Percentiles rank a stretch among this genome's conserved stretches.
These are phyloP conservation scores for Eucalyptus caleyi DNA, from an alignment of 345 rosid genomes.

Conservation along the genomic window DNA sequence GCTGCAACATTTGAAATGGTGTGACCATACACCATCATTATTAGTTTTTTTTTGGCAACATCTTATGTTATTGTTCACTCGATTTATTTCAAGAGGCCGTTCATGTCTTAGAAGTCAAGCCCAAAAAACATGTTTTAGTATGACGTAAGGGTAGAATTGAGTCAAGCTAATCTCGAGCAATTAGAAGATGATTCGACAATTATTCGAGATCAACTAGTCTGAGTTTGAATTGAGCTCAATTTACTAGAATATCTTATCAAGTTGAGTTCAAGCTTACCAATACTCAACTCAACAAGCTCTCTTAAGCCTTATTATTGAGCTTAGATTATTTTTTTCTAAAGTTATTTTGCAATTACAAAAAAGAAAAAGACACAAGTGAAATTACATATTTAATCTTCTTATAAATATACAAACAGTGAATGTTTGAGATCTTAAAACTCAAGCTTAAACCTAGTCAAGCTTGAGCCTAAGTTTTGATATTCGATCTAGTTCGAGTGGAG, in stretches of 20 bases:
- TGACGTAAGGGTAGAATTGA: background rate
- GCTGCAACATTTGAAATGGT: background rate
- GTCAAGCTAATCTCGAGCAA: rapidly evolving
- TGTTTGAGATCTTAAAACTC: background rate
- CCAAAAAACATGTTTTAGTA: background rate
- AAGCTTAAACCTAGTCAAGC: background rate
- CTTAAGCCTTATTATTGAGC: background rate
- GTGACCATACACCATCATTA: background rate
- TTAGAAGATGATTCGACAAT: background rate
- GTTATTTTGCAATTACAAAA: background rate
- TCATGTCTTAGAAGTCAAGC: background rate
- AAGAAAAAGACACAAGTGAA: background rate
- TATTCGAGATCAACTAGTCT: background rate
- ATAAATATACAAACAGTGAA: background rate
- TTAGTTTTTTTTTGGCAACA: background rate
- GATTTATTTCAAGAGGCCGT: background rate
- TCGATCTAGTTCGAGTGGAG: background rate
- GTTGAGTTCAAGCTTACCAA: background rate
- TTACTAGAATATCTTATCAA: background rate
- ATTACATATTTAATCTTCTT: background rate
- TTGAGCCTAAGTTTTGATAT: background rate
- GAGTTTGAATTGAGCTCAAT: background rate
- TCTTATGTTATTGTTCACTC: background rate
- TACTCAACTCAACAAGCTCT: background rate
- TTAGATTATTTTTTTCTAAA: background rate